These are phyloP conservation scores for Myxozyma nipponensis DNA, from an alignment of 805 yeast genomes.

Conservation along the genomic window DNA sequence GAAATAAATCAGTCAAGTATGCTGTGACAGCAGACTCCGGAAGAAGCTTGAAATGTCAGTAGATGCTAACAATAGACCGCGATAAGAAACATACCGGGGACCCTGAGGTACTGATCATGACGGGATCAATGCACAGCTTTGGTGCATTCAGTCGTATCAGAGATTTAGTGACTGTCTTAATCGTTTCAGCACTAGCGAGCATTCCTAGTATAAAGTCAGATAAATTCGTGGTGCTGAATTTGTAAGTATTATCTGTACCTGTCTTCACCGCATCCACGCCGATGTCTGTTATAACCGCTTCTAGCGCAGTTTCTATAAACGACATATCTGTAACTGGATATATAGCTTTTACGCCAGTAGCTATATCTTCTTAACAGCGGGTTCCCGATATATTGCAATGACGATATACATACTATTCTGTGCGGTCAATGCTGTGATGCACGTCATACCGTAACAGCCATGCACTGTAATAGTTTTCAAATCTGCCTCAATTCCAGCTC, in stretches of 20 bases:
- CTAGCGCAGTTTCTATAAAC: constrained; percentile 49
- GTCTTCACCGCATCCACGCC: constrained; percentile 67
- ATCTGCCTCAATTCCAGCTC: constrained; percentile 91
- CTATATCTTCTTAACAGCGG: no score
- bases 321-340: constrained; percentile 42
- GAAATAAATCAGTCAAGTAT: constrained; percentile 46
- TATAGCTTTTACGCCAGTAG: constrained; percentile 43
- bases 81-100: constrained; percentile 34
- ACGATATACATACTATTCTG: constrained; percentile 54
- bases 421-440: constrained; percentile 74
- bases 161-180: constrained; percentile 44
- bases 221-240: background rate
- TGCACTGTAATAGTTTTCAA: constrained; percentile 73
- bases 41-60: constrained; percentile 39
- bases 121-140: constrained; percentile 71
- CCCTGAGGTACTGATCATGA: constrained; percentile 79
- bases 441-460: constrained; percentile 70
- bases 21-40: constrained; percentile 45
- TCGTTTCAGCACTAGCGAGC: constrained; percentile 53
- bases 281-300: constrained; percentile 57
- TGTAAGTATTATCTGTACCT: constrained; percentile 1
- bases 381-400: background rate
- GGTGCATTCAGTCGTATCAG: constrained; percentile 36
- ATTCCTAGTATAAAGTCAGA: constrained; percentile 47
- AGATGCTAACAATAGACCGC: background rate